Evolutionary conservation across 108 stramenopile genomes (phyloP).

Genomic region (Cyclotella sp.): DNA sequence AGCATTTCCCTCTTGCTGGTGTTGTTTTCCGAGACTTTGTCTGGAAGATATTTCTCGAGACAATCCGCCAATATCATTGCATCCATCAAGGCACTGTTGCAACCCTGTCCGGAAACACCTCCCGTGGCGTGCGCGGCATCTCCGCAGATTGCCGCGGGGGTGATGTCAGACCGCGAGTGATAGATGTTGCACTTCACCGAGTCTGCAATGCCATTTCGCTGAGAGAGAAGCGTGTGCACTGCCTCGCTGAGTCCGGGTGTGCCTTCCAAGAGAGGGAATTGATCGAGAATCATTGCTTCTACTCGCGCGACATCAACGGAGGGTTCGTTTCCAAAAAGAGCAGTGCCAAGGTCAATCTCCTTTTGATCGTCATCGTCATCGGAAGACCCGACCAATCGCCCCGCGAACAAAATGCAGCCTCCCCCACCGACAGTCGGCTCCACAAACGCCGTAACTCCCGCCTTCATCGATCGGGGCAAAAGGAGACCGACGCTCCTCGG

Average conservation of each 20-base stretch:
- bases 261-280: constrained; percentile 68
- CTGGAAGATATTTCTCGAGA: constrained; percentile 26
- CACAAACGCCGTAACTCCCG: constrained; percentile 65
- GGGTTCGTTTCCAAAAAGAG: constrained; percentile 39
- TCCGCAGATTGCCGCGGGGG: constrained; percentile 58
- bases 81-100: constrained; percentile 77
- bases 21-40: background rate
- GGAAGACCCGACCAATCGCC: constrained; percentile 29
- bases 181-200: constrained; percentile 76
- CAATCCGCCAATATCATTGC: constrained; percentile 60
- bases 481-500: constrained; percentile 64
- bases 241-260: constrained; percentile 45
- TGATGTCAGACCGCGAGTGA: constrained; percentile 41
- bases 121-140: constrained; percentile 88
- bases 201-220: constrained; percentile 52
- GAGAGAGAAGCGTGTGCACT: constrained; percentile 50
- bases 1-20: constrained; percentile 30
- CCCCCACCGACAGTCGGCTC: constrained; percentile 64
- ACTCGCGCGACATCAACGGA: constrained; percentile 30
- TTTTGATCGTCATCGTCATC: background rate
- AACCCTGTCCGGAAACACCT: constrained; percentile 80
- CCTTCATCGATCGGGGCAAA: constrained; percentile 55
- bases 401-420: constrained; percentile 77
- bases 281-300: constrained; percentile 36
- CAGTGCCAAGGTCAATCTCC: constrained; percentile 20